Percentiles rank a stretch among this genome's conserved stretches.
Evolutionary conservation across 129 eudicot genomes (phyloP).

Genomic region (Escallonia rubra): DNA sequence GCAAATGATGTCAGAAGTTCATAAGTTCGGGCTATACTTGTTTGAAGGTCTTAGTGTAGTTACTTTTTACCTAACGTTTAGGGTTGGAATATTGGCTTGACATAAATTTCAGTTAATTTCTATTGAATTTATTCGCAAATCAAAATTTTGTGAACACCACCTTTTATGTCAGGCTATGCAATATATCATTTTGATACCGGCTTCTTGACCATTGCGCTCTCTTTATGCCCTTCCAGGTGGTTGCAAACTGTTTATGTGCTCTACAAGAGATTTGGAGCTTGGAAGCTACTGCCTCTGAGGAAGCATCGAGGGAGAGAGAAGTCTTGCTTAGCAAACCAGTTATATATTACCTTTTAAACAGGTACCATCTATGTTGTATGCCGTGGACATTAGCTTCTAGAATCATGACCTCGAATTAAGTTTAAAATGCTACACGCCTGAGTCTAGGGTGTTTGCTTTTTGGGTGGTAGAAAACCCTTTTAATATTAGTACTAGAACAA

Average conservation of each 20-base stretch:
- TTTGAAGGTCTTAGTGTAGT: too few relatives aligned
- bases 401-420: background rate
- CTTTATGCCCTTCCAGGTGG: slow-evolving; percentile 48
- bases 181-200: background rate
- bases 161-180: background rate
- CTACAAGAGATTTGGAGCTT: slow-evolving; percentile 92
- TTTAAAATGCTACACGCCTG: background rate
- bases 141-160: too few relatives aligned
- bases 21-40: too few relatives aligned
- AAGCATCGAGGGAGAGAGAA: slow-evolving; percentile 84
- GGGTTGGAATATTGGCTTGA: too few relatives aligned
- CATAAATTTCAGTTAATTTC: too few relatives aligned
- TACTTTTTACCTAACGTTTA: too few relatives aligned
- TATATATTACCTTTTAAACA: slow-evolving; percentile 74
- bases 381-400: background rate
- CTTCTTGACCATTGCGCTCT: background rate
- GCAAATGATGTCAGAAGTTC: too few relatives aligned
- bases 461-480: too few relatives aligned
- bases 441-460: too few relatives aligned
- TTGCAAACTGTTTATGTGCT: slow-evolving; percentile 81
- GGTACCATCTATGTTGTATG: slow-evolving; percentile 27
- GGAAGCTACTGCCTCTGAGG: slow-evolving; percentile 87
- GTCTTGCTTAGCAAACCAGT: slow-evolving; percentile 75
- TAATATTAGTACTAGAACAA: too few relatives aligned
- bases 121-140: too few relatives aligned